Evolutionary conservation across 1,139 yeast genomes (phyloP), one percentile per base, ranked within the genome.

Genomic region (Yamadazyma siamensis): DNA sequence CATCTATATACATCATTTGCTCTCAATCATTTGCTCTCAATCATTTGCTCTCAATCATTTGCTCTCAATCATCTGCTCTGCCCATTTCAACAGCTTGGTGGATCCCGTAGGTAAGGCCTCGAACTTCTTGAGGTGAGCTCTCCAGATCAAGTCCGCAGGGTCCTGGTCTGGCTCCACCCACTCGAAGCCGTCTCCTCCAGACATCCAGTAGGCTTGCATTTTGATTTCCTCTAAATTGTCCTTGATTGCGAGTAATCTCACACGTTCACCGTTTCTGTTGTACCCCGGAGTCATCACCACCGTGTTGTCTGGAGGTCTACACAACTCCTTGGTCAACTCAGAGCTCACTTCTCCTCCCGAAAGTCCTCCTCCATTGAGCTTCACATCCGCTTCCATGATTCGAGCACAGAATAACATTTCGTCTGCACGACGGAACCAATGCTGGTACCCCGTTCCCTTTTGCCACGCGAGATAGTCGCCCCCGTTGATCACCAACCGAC

Each of bases 161-260:
- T 82, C 91, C 49, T 78, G 80, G 49, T 83, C 91, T 1, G 89
- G 89, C 46, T 82, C 91, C 5, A 71, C 78, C 85, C 89, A 84
- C 39, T 76, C 81, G 47, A 80, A 82, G 10, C 83, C 82, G 39
- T 80, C 87, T 11, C 88, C 88, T 9, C 81, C 82, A 34, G 75
- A 63, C 50, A 80, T 73, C 91, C 94, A 83, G 54, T 82, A 83
- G 31, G 86, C 88, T 47, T 81, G 78, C 46, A 79, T 54, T 58
- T 71, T 66, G 29, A 77, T 53, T 36, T 80, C 85, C 34, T 75
- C 71, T 35, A 66, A 48, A 39, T 66, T 66, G 39, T 67, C 74
- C 36, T 59, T 66, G 14, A 62, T 54, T 28, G 61, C 62, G 33
- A 68, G 46, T 26, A 66, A 54, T 35, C 74, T 51, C 27, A 67